Percentiles rank a stretch among this genome's conserved stretches.
Evolutionary conservation across 2,329 filamentous ascomycete species (phyloP).

Genomic region (Cladobotryum mycophilum): DNA sequence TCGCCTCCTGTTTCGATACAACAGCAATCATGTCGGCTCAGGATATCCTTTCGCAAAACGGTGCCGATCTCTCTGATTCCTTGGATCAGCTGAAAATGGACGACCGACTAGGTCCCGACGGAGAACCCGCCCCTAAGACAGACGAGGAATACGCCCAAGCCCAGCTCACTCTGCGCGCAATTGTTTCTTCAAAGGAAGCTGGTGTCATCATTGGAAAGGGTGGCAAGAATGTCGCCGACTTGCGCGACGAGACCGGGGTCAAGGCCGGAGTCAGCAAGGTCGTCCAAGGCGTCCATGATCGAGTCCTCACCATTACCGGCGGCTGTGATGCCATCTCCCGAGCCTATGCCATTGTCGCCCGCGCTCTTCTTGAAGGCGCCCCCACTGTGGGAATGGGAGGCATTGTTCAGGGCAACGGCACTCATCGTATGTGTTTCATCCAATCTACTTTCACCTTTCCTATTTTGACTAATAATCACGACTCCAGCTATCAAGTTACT

Average conservation of each 20-base stretch:
- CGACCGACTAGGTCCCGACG: conserved; percentile 64
- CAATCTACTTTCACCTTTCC: neutral
- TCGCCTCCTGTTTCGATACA: conserved; percentile 3
- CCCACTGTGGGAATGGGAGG: conserved; percentile 96
- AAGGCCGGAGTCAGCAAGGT: conserved; percentile 99
- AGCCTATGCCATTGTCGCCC: conserved; percentile 89
- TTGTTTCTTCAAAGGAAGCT: conserved; percentile 97
- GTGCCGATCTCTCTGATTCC: conserved; percentile 53
- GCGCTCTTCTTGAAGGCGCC: conserved; percentile 84
- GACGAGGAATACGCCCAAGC: conserved; percentile 95
- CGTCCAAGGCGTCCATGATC: conserved; percentile 93
- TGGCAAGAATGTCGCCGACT: conserved; percentile 95
- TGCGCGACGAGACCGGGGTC: conserved; percentile 95
- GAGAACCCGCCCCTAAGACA: conserved; percentile 77
- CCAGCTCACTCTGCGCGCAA: conserved; percentile 89
- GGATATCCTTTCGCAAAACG: conserved; percentile 50
- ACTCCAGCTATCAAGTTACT: conserved; percentile 83
- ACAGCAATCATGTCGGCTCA: conserved; percentile 55
- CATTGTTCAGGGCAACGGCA: conserved; percentile 77
- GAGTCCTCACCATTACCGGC: conserved; percentile 91
- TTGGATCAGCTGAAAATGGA: conserved; percentile 62
- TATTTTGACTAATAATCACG: neutral
- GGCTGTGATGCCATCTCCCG: conserved; percentile 81
- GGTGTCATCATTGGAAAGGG: conserved; percentile 99
- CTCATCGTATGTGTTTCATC: conserved; percentile 63